Evolutionary conservation across 2,329 filamentous ascomycete species (phyloP), one percentile per base, ranked within the genome.

Genomic region (Coniochaeta sp.): DNA sequence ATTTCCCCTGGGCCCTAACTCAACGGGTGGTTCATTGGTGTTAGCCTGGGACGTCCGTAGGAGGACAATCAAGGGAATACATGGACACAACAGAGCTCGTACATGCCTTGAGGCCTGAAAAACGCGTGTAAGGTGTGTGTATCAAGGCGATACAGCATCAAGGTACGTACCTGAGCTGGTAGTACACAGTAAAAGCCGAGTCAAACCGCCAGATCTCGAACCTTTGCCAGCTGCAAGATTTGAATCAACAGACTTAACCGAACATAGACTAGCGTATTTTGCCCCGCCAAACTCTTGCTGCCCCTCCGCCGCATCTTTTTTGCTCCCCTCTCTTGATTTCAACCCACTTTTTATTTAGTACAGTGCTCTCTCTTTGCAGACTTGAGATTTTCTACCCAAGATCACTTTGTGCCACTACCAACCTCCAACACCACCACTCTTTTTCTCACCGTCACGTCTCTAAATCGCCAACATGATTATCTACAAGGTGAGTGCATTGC

Each of bases 401-500:
- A 36, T n/a, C 28, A 19, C 47, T 31, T 12, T 17, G 47, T 57
- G 34, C 28, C 8, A 22, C 54, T 34, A 38, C 28, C 28, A 34
- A 57, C 28, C 31, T 57, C n/a, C 54, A 36, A 57, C 54, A 36
- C 54, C 54, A 52, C 47, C 24, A 31, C 22, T 38, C 31, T 34
- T 57, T 55, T 57, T n/a, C n/a, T n/a, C n/a, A 28, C 54, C 22
- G 33, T 40, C n/a, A 57, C 33, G 12, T 22, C 33, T 24, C 28
- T 19, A 5, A 69, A 72, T 74, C 76, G 77, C 71, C 83, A 89
- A 78, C 70, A 91, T 91, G 88, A 81, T 89, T 74, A 89, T 91
- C 73, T 90, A 76, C 85, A 87, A 81, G 77, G 88, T 89, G 75
- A 62, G 79, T 69, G 44, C 36, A 7, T 38, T 17, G 36, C 8